Percentiles rank a stretch among this genome's conserved stretches.
These are phyloP conservation scores for Porphyrellus cyaneotinctus DNA, from an alignment of 768 basidiomycete genomes.

Conservation along the genomic window DNA sequence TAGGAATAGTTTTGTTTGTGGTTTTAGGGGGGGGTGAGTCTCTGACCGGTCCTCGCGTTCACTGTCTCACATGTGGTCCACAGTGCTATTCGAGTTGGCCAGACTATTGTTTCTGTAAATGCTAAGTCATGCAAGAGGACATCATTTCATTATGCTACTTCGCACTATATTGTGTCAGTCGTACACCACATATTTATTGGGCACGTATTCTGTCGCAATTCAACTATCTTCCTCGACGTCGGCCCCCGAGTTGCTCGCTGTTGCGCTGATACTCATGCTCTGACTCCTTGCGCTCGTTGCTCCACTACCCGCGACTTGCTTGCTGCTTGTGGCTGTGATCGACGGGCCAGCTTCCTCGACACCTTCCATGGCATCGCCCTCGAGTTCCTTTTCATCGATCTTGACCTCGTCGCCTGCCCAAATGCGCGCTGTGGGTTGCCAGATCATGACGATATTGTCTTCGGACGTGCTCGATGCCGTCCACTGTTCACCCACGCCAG, in stretches of 20 bases:
- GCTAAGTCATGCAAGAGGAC: neutral
- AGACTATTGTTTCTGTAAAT: constrained; percentile 61
- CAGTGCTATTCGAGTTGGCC: constrained; percentile 73
- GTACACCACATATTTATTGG: constrained; percentile 13
- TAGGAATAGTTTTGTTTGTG: constrained; percentile 72
- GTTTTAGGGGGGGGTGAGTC: constrained; percentile 76
- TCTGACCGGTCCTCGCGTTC: neutral
- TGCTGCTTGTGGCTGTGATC: constrained; percentile 12
- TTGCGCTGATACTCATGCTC: constrained; percentile 60
- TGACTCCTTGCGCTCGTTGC: constrained; percentile 46
- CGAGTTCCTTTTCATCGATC: constrained; percentile 81
- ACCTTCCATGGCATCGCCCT: constrained; percentile 75
- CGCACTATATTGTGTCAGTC: neutral
- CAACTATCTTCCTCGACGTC: constrained; percentile 38
- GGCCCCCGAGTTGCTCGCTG: constrained; percentile 46
- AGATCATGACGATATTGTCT: constrained; percentile 95
- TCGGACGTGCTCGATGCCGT: constrained; percentile 86
- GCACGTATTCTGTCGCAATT: constrained; percentile 9
- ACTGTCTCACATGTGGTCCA: constrained; percentile 6
- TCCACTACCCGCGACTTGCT: constrained; percentile 26
- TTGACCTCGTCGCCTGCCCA: constrained; percentile 89
- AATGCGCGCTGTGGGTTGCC: constrained; percentile 94
- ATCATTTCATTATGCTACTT: neutral
- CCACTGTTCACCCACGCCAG: constrained; percentile 77
- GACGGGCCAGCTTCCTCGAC: constrained; percentile 43